Evolutionary conservation across 805 yeast species (phyloP).

Genomic region (Cyberlindnera amylophila): DNA sequence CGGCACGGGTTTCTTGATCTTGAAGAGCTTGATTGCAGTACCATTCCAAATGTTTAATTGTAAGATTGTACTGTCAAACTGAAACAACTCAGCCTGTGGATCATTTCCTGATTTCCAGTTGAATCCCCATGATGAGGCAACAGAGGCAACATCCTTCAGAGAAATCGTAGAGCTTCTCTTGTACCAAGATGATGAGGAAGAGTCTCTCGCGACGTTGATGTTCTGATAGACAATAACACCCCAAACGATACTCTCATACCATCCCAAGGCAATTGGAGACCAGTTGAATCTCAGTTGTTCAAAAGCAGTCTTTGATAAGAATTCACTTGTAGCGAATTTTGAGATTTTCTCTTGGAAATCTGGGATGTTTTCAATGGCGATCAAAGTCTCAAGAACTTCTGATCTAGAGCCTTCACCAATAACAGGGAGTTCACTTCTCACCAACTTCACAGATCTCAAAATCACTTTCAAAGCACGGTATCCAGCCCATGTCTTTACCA

Average conservation of each 20-base stretch:
- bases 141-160: slow-evolving; percentile 32
- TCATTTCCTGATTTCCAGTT: slow-evolving; percentile 21
- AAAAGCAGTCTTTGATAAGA: slow-evolving; percentile 39
- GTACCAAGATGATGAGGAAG: slow-evolving; percentile 23
- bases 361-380: slow-evolving; percentile 36
- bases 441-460: slow-evolving; percentile 31
- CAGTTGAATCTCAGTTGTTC: slow-evolving; percentile 54
- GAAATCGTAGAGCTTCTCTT: slow-evolving; percentile 24
- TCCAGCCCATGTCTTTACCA: slow-evolving; percentile 56
- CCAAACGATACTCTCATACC: slow-evolving; percentile 72
- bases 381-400: slow-evolving; percentile 33
- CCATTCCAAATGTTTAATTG: slow-evolving; percentile 23
- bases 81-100: slow-evolving; percentile 8
- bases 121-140: slow-evolving; percentile 38
- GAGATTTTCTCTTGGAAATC: slow-evolving; percentile 28
- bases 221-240: slow-evolving; percentile 45
- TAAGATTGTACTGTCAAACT: slow-evolving; percentile 20
- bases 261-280: slow-evolving; percentile 62
- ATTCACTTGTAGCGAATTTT: slow-evolving; percentile 35
- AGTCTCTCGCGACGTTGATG: slow-evolving; percentile 13
- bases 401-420: slow-evolving; percentile 17
- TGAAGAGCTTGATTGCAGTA: slow-evolving; percentile 21
- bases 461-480: slow-evolving; percentile 38
- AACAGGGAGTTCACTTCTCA: slow-evolving; percentile 30
- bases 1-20: slow-evolving; percentile 37